Evolutionary conservation across 1,284 basidiomycete species (phyloP), one percentile per base, ranked within the genome.

Genomic region (Cryptococcus sp.): DNA sequence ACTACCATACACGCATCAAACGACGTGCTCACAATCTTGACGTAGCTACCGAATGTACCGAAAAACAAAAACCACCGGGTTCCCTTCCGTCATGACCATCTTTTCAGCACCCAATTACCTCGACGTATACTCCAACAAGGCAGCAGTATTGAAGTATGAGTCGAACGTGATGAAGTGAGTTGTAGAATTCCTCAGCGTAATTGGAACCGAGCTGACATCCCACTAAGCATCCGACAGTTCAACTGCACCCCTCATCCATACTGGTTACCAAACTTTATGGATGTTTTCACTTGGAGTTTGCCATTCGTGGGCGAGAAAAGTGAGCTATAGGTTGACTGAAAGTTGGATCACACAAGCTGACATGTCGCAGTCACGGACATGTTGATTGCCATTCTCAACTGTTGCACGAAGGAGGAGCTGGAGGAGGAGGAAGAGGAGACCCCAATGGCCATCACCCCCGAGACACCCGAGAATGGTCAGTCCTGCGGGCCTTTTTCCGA

Each of bases 291-390:
- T 1, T 99, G 96, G 96, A 93, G 89, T 83, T 80, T 99, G 65
- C 96, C 95, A 0, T 99, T 99, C 74, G 96, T 99, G 3, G 95
- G 93, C 59, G 93, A 96, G 77, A 96, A 96, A 81, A 95, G 91
- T 93, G 62, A 66, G 87, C 34, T 46, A 15, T 50, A 6, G 19
- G 38, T 7, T 37, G 13, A 20, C 37, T 38, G 37, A 26, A 25
- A n/a, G 6, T 22, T 41, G 17, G 23, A 29, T 26, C 13, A 47
- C 25, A 39, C 37, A 47, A 41, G 38, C 49, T 64, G 46, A 56
- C 49, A n/a, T 15, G 29, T 59, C 52, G 1, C 62, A 91, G 90
- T 93, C 77, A 91, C 90, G 64, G 96, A 99, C 74, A 98, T 96
- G 93, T 81, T 96, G 60, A 91, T 95, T 53, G 90, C 92, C 1